These are phyloP conservation scores for Stevia rebaudiana DNA, from an alignment of 140 eudicot species.

Conservation along the genomic window DNA sequence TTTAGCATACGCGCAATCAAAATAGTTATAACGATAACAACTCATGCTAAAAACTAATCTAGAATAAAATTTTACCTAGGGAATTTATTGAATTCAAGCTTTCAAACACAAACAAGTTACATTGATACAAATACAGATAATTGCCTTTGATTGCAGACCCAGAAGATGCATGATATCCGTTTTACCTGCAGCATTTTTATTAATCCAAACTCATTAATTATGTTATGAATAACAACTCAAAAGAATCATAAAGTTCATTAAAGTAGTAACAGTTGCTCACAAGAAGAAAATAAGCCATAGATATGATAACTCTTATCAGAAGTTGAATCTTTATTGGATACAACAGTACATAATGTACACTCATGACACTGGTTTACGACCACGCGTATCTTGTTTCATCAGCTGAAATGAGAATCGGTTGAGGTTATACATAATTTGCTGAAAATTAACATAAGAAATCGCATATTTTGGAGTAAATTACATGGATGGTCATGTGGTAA, in stretches of 20 bases:
- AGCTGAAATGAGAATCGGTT: conserved; percentile 12
- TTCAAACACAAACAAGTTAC: conserved; percentile 8
- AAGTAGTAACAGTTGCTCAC: conserved; percentile 9
- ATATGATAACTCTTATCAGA: conserved; percentile 3
- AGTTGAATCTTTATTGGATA: conserved; percentile 6
- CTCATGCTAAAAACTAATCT: conserved; percentile 14
- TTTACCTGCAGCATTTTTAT: conserved; percentile 3
- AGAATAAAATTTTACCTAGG: not conserved
- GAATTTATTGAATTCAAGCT: conserved; percentile 2
- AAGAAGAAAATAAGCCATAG: conserved; percentile 11
- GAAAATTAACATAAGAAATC: not conserved
- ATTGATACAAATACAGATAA: conserved; percentile 4
- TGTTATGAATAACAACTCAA: not conserved
- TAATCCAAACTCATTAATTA: conserved; percentile 5
- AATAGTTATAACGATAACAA: not conserved
- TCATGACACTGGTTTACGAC: not conserved
- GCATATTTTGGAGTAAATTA: not conserved
- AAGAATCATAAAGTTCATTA: not conserved
- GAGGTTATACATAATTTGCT: not conserved
- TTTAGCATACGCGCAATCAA: not conserved
- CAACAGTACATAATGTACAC: conserved; percentile 13
- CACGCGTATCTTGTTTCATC: conserved; percentile 2
- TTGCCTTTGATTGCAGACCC: conserved; percentile 5
- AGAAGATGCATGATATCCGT: not conserved
- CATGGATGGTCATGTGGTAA: not conserved